Evolutionary conservation across 306 rosid species (phyloP), one percentile per base, ranked within the genome.

Genomic region (Prunus dulcis): DNA sequence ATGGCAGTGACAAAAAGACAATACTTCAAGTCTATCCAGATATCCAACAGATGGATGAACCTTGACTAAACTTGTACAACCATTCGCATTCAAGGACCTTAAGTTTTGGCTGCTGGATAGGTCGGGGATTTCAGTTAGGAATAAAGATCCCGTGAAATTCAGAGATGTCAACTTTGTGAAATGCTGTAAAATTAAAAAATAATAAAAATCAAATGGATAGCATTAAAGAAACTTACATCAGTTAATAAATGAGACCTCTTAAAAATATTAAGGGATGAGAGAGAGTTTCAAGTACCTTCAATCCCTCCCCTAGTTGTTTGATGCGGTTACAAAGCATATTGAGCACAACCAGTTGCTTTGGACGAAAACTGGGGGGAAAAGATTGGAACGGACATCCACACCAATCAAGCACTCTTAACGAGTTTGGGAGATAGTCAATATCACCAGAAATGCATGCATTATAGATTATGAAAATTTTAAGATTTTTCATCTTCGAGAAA

Each of bases 371-470:
- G 14, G 30, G 20, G 1, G 88, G 90, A 22, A 84, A 72, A 81
- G 55, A 58, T 19, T 76, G 27, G 20, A 43, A 74, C 8, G 84
- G 81, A 79, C 82, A 82, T 47, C 57, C 45, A 45, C 22, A 32
- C 88, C 90, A 87, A 19, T 74, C 71, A 53, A 86, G 80, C 22
- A 86, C 19, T 64, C 74, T 83, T 66, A 86, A 81, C 67, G 57
- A 53, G 23, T 81, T 66, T 5, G 89, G 82, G 32, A 83, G 79
- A 71, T 78, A 64, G 15, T 67, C 63, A 6, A 79, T 79, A 6
- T 23, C 66, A 72, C 61, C 73, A 49, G 71, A 81, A 68, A 86
- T 52, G 9, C 56, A 62, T 65, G 52, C 84, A 30, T 83, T 79
- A 13, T 77, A 67, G 62, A 68, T 72, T 68, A 74, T 70, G 17